phyloP scores from a whole-genome alignment of 2,329 filamentous ascomycete species.

The Graphilbum sp. region DNA sequence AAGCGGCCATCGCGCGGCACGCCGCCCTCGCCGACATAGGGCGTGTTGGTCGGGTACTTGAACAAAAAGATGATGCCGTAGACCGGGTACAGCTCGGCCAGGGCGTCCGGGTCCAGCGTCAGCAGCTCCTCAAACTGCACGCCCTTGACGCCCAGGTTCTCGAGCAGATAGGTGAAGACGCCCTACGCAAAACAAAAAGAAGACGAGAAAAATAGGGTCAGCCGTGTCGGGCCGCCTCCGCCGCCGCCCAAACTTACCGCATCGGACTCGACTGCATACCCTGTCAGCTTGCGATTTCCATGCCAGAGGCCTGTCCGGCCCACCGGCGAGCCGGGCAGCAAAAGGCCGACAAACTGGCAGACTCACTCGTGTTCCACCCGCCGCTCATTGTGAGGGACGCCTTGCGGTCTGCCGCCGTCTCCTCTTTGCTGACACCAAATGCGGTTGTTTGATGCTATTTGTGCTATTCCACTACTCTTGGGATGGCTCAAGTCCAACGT shows the following conservation, averaged over 20 bases:
- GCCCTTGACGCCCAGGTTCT: slow-evolving; percentile 74
- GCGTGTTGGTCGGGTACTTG: slow-evolving; percentile 69
- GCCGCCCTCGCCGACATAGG: slow-evolving; percentile 39
- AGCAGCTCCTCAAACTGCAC: slow-evolving; percentile 97
- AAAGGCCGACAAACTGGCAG: not conserved
- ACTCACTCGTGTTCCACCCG: slow-evolving; percentile 81
- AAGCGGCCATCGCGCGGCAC: slow-evolving; percentile 68
- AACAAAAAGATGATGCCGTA: slow-evolving; percentile 99
- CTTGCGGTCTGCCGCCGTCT: not conserved
- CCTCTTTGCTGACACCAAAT: no score
- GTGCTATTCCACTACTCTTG: no score
- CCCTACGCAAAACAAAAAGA: slow-evolving; percentile 39
- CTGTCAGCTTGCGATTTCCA: not conserved
- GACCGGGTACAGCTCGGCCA: slow-evolving; percentile 56
- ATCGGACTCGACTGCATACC: slow-evolving; percentile 62
- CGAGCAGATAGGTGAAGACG: slow-evolving; percentile 93
- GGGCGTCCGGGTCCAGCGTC: slow-evolving; percentile 62
- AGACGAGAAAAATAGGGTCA: no score
- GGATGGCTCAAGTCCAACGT: no score
- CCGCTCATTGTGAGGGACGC: slow-evolving; percentile 15
- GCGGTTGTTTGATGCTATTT: no score
- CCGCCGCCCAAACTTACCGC: slow-evolving; percentile 53
- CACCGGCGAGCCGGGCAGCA: not conserved
- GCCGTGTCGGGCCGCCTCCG: not conserved
- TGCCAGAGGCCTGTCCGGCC: no score